Evolutionary conservation across 805 yeast genomes (phyloP).

Genomic region (Tetrapisispora iriomotensis): DNA sequence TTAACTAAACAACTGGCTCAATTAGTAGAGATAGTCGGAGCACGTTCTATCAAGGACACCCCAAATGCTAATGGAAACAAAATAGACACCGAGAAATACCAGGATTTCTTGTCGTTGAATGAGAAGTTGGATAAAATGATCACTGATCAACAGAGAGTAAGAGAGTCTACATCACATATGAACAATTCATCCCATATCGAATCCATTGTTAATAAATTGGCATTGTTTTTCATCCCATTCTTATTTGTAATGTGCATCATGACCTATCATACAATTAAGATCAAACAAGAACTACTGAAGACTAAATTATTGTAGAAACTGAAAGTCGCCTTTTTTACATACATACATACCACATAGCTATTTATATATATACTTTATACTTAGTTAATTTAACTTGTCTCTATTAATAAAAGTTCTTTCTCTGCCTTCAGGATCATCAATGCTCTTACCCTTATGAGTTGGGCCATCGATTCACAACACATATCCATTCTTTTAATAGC

Average conservation of each 20-base stretch:
- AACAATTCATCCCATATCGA: slow-evolving; percentile 18
- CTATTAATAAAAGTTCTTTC: background rate
- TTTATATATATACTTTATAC: background rate
- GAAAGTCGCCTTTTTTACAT: background rate
- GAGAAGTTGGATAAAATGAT: slow-evolving; percentile 23
- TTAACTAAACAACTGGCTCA: slow-evolving; percentile 15
- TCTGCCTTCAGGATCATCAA: background rate
- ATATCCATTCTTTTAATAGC: no score
- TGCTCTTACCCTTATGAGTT: no score
- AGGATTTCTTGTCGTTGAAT: slow-evolving; percentile 22
- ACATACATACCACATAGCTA: background rate
- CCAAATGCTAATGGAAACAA: slow-evolving; percentile 2
- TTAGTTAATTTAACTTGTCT: background rate
- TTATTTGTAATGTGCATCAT: slow-evolving; percentile 21
- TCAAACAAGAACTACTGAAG: slow-evolving; percentile 28
- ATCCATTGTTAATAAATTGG: slow-evolving; percentile 21
- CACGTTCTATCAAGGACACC: background rate
- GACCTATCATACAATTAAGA: slow-evolving; percentile 28
- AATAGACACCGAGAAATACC: slow-evolving; percentile 6
- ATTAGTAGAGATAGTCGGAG: slow-evolving; percentile 6
- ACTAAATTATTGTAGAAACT: slow-evolving; percentile 22
- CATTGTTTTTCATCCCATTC: slow-evolving; percentile 25
- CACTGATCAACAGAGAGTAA: slow-evolving; percentile 22
- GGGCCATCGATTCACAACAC: no score
- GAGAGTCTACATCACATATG: slow-evolving; percentile 14